Evolutionary conservation across 2,329 filamentous ascomycete genomes (phyloP), one percentile per base, ranked within the genome.

Genomic region (Colletotrichum melonis): DNA sequence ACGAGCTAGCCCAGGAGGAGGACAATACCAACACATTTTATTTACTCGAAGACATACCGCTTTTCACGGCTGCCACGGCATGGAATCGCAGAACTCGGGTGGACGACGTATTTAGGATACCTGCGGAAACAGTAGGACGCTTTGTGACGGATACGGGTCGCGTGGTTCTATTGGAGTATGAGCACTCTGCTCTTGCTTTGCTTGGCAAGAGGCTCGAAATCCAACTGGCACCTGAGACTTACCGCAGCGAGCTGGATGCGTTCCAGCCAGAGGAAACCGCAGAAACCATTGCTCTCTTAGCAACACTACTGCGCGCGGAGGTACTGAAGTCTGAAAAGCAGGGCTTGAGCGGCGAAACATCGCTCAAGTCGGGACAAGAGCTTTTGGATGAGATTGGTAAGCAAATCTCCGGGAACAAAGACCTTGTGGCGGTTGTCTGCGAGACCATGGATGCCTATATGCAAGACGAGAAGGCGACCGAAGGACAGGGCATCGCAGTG

Each of bases 11-110:
- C 52, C 91, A 93, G 66, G 95, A 98, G 82, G 94, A 98, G 75
- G 94, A 97, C 72, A 95, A 97, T 76, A 91, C 90, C 30, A 97
- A 97, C 77, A 91, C 90, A 22, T 93, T 98, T 73, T 88, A 90
- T 73, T 88, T 98, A 4, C 85, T 88, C 1, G 86, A 88, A 57
- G 88, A 92, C 64, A 84, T 95, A 8, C 86, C 91, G 1, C 86
- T 95, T 3, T 93, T 96, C 74, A 83, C 82, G 5, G 79, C 86
- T 74, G 80, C 84, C 64, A 79, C 87, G 71, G 83, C 82, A 19
- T 85, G 87, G 78, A 85, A 84, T 71, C 82, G 85, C 72, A 79
- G 84, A 38, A 80, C 83, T 8, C 80, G 83, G 19, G 84, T 85
- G 54, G 84, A 88, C 56, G 85, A 89, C 68, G 84, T 79, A 76